phyloP scores from a whole-genome alignment of 1,284 basidiomycete species.

The Boletus mariae region DNA sequence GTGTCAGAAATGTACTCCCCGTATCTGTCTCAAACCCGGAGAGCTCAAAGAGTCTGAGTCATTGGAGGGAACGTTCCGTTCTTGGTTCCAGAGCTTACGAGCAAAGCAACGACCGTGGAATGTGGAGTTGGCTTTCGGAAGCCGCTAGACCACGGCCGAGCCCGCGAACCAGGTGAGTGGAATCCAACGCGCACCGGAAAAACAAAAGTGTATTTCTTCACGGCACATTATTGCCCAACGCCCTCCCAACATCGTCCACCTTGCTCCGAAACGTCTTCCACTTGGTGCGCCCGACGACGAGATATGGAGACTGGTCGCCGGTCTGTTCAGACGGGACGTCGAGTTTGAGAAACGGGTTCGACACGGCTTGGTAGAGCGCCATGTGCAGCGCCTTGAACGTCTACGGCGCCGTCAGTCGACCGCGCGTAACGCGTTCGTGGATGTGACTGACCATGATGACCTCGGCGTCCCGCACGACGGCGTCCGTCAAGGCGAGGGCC shows the following conservation, averaged over 20 bases:
- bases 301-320: slow-evolving; percentile 51
- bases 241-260: slow-evolving; percentile 67
- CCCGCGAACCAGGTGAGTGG: slow-evolving; percentile 21
- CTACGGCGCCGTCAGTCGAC: slow-evolving; percentile 21
- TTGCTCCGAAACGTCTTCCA: slow-evolving; percentile 66
- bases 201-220: background rate
- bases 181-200: background rate
- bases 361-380: slow-evolving; percentile 72
- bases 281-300: slow-evolving; percentile 57
- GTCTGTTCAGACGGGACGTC: slow-evolving; percentile 45
- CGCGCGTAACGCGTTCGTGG: background rate
- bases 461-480: slow-evolving; percentile 72
- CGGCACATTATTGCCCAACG: slow-evolving; percentile 37
- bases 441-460: slow-evolving; percentile 54
- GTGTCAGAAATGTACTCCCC: slow-evolving; percentile 61
- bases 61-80: slow-evolving; percentile 59
- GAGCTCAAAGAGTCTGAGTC: slow-evolving; percentile 67
- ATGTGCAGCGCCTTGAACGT: slow-evolving; percentile 79
- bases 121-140: slow-evolving; percentile 19
- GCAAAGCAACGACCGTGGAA: slow-evolving; percentile 18
- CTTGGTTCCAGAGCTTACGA: slow-evolving; percentile 46
- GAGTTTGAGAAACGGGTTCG: slow-evolving; percentile 74
- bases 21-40: slow-evolving; percentile 84
- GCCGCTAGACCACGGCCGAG: slow-evolving; percentile 29
- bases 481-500: slow-evolving; percentile 70